phyloP scores from a whole-genome alignment of 164 flowering plant species.

The Vitis rupestris region DNA sequence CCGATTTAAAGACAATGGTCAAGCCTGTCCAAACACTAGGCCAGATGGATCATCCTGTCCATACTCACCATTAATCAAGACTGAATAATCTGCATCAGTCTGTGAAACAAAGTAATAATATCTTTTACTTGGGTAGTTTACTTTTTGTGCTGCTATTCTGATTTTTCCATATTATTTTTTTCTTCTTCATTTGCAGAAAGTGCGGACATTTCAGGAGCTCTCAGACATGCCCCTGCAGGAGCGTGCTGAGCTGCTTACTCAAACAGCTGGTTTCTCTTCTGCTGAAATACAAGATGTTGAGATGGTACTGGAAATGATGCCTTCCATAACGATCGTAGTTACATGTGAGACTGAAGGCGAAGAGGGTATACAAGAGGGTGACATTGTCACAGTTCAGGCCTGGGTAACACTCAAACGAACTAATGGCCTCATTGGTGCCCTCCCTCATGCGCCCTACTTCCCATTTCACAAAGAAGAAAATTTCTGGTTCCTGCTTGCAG shows the following conservation, averaged over 20 bases:
- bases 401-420: constrained; percentile 77
- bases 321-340: constrained; percentile 60
- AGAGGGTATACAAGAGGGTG: constrained; percentile 96
- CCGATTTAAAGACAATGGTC: too few species aligned
- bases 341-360: constrained; percentile 95
- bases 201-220: constrained; percentile 77
- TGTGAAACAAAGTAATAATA: too few species aligned
- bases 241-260: constrained; percentile 71
- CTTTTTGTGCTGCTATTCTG: neutral
- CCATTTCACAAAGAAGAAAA: constrained; percentile 96
- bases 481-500: constrained; percentile 86
- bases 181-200: constrained; percentile 57
- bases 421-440: constrained; percentile 75
- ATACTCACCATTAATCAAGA: too few species aligned
- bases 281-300: constrained; percentile 72
- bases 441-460: constrained; percentile 83
- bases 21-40: too few species aligned
- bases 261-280: constrained; percentile 69
- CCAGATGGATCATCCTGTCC: too few species aligned
- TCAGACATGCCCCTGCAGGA: constrained; percentile 60
- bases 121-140: too few species aligned
- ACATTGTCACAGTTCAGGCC: constrained; percentile 81
- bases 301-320: constrained; percentile 82
- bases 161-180: neutral
- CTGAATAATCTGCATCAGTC: too few species aligned